A percentile compares a stretch with the other conserved stretches of the same genome.
Conservation (phyloP, 768 basidiomycete genomes). For the Boletus tomentosulus region DNA sequence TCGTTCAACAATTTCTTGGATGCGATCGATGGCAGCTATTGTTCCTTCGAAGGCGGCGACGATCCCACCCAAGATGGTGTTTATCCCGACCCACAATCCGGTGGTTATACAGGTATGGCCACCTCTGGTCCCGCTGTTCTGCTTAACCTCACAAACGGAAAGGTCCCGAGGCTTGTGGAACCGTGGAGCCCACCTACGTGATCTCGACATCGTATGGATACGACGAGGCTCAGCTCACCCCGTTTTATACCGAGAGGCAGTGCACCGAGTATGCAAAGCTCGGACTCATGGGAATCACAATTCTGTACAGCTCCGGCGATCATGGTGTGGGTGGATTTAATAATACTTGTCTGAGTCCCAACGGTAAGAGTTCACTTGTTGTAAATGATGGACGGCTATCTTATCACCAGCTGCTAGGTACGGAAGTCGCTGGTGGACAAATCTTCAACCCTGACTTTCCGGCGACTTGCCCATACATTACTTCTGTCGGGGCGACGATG, state of each 20-base stretch:
- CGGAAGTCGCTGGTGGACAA: conserved; percentile 10
- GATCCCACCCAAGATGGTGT: conserved; percentile 25
- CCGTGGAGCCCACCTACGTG: conserved; percentile 35
- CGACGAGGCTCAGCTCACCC: conserved; percentile 35
- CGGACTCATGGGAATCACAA: conserved; percentile 35
- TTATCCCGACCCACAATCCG: conserved; percentile 23
- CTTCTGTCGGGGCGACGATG: conserved; percentile 47
- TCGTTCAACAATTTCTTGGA: conserved; percentile 40
- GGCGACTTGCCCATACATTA: conserved; percentile 41
- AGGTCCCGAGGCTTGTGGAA: conserved; percentile 35
- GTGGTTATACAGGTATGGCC: conserved; percentile 17
- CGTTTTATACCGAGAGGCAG: conserved; percentile 38
- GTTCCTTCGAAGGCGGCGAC: conserved; percentile 36
- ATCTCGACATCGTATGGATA: conserved; percentile 43
- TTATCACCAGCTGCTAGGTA: neutral
- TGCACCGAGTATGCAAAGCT: conserved; percentile 47
- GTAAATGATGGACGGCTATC: too few species aligned
- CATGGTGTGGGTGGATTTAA: conserved; percentile 29
- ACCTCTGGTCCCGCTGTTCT: neutral
- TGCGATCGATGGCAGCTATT: conserved; percentile 35
- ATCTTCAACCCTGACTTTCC: conserved; percentile 44
- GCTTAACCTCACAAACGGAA: neutral
- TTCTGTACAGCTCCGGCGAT: conserved; percentile 34
- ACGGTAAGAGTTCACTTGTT: conserved; percentile 27
- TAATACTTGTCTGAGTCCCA: conserved; percentile 30